Base-by-base conservation (phyloP, 2,329 filamentous ascomycete genomes). In the Aspergillus puulaauensis region DNA sequence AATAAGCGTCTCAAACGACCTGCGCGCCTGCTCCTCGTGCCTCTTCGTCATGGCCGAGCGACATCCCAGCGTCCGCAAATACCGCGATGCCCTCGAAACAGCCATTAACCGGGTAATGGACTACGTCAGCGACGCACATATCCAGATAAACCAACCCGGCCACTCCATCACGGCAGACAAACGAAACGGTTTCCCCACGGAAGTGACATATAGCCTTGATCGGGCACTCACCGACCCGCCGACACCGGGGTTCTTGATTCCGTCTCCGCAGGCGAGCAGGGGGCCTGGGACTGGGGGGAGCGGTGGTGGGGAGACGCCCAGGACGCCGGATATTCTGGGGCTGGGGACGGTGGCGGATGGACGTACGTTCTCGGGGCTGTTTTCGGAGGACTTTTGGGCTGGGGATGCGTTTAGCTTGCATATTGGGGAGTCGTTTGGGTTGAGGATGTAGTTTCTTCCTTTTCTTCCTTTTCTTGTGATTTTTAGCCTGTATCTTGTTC, bases 41-140 rank as follows among this genome's bases (percentile, higher is more conserved):
- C 37, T 67, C 5, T 66, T 61, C 39, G 58, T 64, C 7, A 66
- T 67, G 65, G 64, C 65, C 11, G 65, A 67, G 54, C 54, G 61
- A 2, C 63, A 67, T 23, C 14, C 60, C 2, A 56, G 23, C n/a
- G 31, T 67, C 11, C 63, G 61, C 23, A 63, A 58, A 11, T 62
- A 66, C 24, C 62, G 65, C 4, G 64, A 67, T 39, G 55, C 54
- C 1, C 56, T 67, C 1, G 65, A 67, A 23, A 56, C 52, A 4
- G 57, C 63, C 19, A 67, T 67, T 4, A 61, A 62, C 21, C 56
- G 59, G 2, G 61, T 59, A 0, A 64, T 66, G 58, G 62, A 66
- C 2, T 56, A 39, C 41, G 58, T 60, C 6, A 56, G 49, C 11
- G 52, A 57, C 15, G 27, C 52, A 0, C 35, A 47, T 6, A 27